These are phyloP conservation scores for Geranium incanum DNA, from an alignment of 441 rosid species.

Conservation along the genomic window DNA sequence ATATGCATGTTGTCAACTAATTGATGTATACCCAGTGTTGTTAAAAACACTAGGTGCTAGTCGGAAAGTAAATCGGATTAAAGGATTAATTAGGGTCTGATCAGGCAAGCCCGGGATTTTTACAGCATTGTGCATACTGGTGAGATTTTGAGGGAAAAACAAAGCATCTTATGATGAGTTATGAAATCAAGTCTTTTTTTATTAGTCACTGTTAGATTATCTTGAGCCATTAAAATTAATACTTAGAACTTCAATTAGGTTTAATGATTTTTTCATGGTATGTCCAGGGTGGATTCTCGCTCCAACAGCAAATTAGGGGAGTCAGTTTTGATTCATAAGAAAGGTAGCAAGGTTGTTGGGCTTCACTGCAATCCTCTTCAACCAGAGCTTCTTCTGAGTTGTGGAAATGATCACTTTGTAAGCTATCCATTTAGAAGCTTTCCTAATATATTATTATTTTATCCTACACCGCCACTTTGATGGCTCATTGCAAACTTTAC, in stretches of 20 bases:
- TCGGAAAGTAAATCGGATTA: too few relatives aligned
- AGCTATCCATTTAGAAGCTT: conserved; percentile 23
- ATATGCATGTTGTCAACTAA: not conserved
- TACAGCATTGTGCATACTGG: not conserved
- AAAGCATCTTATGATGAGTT: not conserved
- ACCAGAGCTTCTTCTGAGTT: conserved; percentile 77
- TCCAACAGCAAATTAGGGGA: conserved; percentile 46
- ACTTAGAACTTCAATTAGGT: not conserved
- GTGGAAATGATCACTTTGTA: conserved; percentile 96
- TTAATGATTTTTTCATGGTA: conserved; percentile 13
- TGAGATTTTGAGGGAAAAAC: not conserved
- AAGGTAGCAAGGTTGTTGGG: conserved; percentile 84
- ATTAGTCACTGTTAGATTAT: not conserved
- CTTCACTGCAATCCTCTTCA: conserved; percentile 89
- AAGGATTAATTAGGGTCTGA: too few relatives aligned
- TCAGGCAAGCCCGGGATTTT: too few relatives aligned
- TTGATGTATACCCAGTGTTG: not conserved
- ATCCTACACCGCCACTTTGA: not conserved
- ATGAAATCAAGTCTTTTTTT: not conserved
- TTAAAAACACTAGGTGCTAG: too few relatives aligned
- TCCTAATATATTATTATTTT: not conserved
- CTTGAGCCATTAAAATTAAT: not conserved
- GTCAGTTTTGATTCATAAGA: conserved; percentile 74
- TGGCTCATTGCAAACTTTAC: conserved; percentile 1
- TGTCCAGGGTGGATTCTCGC: conserved; percentile 67